Evolutionary conservation across 768 basidiomycete species (phyloP), one percentile per base, ranked within the genome.

Genomic region (Xanthoconium stramineum): DNA sequence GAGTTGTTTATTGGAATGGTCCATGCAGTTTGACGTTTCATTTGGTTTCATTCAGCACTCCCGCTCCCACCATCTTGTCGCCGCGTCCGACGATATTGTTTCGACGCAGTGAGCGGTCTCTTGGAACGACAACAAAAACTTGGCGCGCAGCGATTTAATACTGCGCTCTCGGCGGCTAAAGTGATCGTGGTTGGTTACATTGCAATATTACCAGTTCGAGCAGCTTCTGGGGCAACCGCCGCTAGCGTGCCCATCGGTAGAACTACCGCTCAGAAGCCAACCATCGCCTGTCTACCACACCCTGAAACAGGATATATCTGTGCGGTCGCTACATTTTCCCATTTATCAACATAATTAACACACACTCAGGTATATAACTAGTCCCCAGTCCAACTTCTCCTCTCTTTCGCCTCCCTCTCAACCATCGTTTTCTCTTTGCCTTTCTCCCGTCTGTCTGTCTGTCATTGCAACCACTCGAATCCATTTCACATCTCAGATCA

Each of bases 221-320:
- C 45, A 46, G 47, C 47, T 54, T 54, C 56, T 28, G 28, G 44
- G 36, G 52, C 56, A 53, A 64, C 62, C 61, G 50, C 50, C 44
- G 32, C 36, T 43, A 42, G 33, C 46, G 44, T 24, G 49, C 8
- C 17, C 38, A 39, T 51, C 53, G 42, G 36, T 49, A 24, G 24
- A 24, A 24, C 24, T 24, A 42, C 17, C 40, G 32, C 47, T 36
- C 53, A 40, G n/a, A 61, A 51, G 15, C n/a, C 46, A 51, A 38
- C 30, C 45, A 51, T 49, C 47, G 28, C 44, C 33, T 38, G 46
- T 20, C 30, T 32, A 54, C 45, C 42, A 20, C 52, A 19, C n/a
- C 40, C 54, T 59, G 55, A 55, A 56, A 61, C 60, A 39, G 57
- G 52, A 5, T 48, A 53, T 47, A 37, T 56, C 39, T 36, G 66